Evolutionary conservation across 768 basidiomycete genomes (phyloP).

Genomic region (Auricularia heimuer): DNA sequence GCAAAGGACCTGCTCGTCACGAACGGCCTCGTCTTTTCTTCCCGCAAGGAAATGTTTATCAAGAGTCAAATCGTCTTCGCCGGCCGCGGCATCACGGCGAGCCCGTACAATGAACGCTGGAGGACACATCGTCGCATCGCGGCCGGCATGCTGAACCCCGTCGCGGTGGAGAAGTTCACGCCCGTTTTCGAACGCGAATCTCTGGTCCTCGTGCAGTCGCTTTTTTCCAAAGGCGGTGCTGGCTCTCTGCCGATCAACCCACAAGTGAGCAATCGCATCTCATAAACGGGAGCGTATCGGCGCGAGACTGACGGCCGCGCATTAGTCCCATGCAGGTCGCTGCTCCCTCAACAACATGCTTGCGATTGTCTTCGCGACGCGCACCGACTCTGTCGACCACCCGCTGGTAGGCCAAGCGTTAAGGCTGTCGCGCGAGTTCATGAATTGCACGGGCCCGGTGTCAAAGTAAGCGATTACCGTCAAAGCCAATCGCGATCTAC

Average conservation of each 20-base stretch:
- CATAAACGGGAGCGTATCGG: too few species aligned
- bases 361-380: constrained; percentile 32
- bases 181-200: constrained; percentile 31
- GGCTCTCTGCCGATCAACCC: constrained; percentile 30
- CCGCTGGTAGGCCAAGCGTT: constrained; percentile 29
- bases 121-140: constrained; percentile 35
- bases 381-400: constrained; percentile 29
- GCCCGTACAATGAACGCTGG: constrained; percentile 36
- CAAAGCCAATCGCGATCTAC: background rate
- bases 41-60: constrained; percentile 35
- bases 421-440: constrained; percentile 34
- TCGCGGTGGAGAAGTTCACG: constrained; percentile 28
- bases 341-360: constrained; percentile 32
- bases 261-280: background rate
- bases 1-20: constrained; percentile 36
- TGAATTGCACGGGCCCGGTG: constrained; percentile 22
- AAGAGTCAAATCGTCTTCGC: constrained; percentile 36
- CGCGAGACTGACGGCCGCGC: background rate
- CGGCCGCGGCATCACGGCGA: constrained; percentile 35
- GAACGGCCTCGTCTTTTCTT: constrained; percentile 37
- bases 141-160: constrained; percentile 21
- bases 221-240: constrained; percentile 25
- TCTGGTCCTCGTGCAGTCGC: constrained; percentile 26
- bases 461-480: background rate
- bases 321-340: background rate